phyloP scores from a whole-genome alignment of 2,329 filamentous ascomycete species.

The Diplodia intermedia region DNA sequence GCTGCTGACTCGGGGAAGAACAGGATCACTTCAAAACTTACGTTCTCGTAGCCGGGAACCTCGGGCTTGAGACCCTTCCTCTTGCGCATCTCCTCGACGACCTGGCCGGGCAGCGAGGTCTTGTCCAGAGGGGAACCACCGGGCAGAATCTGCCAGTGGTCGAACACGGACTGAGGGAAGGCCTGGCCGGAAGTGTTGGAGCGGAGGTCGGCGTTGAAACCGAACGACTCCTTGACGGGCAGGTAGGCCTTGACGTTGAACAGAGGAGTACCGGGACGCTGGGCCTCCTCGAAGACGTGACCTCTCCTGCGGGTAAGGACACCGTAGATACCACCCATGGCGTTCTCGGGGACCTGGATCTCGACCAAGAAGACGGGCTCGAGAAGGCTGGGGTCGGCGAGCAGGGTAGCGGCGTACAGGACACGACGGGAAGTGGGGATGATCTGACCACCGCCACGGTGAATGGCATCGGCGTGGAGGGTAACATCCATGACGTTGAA shows the following conservation, averaged over 20 bases:
- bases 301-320: slow-evolving; percentile 96
- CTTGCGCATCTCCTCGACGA: slow-evolving; percentile 93
- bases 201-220: slow-evolving; percentile 98
- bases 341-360: slow-evolving; percentile 97
- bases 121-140: slow-evolving; percentile 90
- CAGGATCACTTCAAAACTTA: slow-evolving; percentile 64
- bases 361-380: slow-evolving; percentile 99
- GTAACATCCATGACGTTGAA: slow-evolving; percentile 99
- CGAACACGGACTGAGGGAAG: slow-evolving; percentile 98
- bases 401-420: slow-evolving; percentile 88
- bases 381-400: slow-evolving; percentile 88
- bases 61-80: slow-evolving; percentile 99
- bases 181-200: slow-evolving; percentile 93
- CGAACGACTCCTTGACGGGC: slow-evolving; percentile 96
- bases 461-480: slow-evolving; percentile 98
- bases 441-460: slow-evolving; percentile 98
- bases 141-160: slow-evolving; percentile 96
- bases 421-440: slow-evolving; percentile 98
- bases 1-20: slow-evolving; percentile 45
- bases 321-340: slow-evolving; percentile 99
- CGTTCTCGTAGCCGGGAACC: slow-evolving; percentile 92
- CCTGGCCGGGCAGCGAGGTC: slow-evolving; percentile 79
- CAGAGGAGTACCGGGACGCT: slow-evolving; percentile 96
- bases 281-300: slow-evolving; percentile 98
- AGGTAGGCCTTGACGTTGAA: slow-evolving; percentile 99